Percentiles rank a stretch among this genome's conserved stretches.
Conservation (phyloP, 2,329 filamentous ascomycete genomes). For the Cladosporium sp. region DNA sequence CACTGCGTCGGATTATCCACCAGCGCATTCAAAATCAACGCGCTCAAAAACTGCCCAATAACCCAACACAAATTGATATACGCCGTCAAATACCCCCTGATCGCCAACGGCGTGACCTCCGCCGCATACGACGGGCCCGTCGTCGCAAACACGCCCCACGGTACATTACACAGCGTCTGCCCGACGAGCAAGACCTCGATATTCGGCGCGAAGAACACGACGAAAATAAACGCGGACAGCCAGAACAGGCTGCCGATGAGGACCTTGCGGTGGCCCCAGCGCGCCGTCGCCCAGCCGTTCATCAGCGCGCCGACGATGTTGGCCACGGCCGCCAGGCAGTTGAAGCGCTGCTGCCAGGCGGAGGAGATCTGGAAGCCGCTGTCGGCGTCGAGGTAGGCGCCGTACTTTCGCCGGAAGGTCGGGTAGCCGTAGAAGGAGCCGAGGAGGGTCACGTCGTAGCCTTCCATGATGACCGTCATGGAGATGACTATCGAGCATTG, state of each 20-base stretch:
- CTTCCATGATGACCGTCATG: conserved; percentile 35
- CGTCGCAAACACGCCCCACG: conserved; percentile 56
- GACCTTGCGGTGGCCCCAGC: conserved; percentile 8
- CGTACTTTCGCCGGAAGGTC: conserved; percentile 33
- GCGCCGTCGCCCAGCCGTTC: conserved; percentile 6
- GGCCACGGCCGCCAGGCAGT: conserved; percentile 45
- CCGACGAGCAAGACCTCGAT: conserved; percentile 39
- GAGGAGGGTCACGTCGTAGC: conserved; percentile 32
- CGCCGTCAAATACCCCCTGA: conserved; percentile 48
- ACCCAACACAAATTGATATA: conserved; percentile 43
- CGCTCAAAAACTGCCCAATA: conserved; percentile 32
- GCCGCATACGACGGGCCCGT: conserved; percentile 53
- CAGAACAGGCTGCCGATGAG: conserved; percentile 1
- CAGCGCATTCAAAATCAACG: conserved; percentile 29
- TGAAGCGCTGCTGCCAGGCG: conserved; percentile 52
- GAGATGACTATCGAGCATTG: conserved; percentile 19
- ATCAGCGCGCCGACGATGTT: conserved; percentile 7
- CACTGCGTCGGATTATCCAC: conserved; percentile 26
- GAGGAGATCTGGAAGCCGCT: conserved; percentile 43
- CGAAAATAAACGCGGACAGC: conserved; percentile 42
- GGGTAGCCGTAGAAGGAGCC: conserved; percentile 30
- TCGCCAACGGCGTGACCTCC: conserved; percentile 37
- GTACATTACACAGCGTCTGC: conserved; percentile 52
- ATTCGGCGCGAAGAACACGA: conserved; percentile 47
- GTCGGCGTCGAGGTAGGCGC: conserved; percentile 18